A percentile compares a stretch with the other conserved stretches of the same genome.
These are phyloP conservation scores for Sphagnum magellanicum DNA, from an alignment of 228 moss, liverwort and hornwort genomes.

Conservation along the genomic window DNA sequence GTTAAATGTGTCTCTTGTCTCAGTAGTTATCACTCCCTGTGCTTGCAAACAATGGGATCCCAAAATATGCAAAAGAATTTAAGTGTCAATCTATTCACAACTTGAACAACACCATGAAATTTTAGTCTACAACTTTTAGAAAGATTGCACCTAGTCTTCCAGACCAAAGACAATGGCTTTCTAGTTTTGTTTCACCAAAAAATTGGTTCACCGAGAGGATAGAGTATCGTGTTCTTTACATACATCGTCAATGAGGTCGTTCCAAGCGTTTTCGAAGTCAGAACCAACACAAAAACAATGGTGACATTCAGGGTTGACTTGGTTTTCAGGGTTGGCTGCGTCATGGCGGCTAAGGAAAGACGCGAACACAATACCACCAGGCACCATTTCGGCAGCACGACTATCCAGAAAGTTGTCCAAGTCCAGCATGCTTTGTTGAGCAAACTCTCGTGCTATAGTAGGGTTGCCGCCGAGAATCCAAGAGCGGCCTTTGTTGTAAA, in stretches of 20 bases:
- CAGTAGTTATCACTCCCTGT: conserved; percentile 21
- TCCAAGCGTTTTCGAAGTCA: conserved; percentile 33
- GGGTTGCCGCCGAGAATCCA: conserved; percentile 39
- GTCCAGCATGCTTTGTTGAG: conserved; percentile 29
- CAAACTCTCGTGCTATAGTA: conserved; percentile 19
- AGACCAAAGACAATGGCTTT: too few species aligned
- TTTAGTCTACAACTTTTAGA: too few species aligned
- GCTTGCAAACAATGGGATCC: too few species aligned
- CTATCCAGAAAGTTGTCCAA: conserved; percentile 22
- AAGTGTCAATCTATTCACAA: too few species aligned
- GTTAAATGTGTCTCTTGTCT: conserved; percentile 29
- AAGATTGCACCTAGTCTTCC: too few species aligned
- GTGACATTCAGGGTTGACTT: conserved; percentile 24
- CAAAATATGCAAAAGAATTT: too few species aligned
- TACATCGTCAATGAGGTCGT: conserved; percentile 37
- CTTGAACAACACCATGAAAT: too few species aligned
- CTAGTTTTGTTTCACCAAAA: too few species aligned
- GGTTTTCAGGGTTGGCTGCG: conserved; percentile 28
- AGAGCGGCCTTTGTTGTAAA: conserved; percentile 28
- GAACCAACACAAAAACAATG: conserved; percentile 22
- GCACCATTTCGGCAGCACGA: conserved; percentile 20
- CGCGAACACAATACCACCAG: conserved; percentile 23
- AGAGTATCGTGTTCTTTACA: too few species aligned
- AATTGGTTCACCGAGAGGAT: too few species aligned
- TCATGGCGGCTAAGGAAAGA: conserved; percentile 18